These are phyloP conservation scores for Mrakia gelida DNA, from an alignment of 768 basidiomycete species.

Conservation along the genomic window DNA sequence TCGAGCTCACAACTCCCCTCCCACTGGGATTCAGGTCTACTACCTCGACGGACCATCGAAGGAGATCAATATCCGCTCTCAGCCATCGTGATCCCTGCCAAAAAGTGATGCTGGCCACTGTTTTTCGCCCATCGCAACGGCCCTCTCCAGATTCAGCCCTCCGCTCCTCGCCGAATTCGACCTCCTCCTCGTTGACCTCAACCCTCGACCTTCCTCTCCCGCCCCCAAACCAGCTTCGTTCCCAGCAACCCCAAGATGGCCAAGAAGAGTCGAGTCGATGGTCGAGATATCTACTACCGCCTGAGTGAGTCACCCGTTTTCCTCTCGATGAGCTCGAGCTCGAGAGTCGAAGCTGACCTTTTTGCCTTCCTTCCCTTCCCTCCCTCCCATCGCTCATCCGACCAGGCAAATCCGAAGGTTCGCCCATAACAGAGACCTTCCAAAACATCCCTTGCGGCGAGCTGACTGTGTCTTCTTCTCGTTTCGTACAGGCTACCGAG, in stretches of 20 bases:
- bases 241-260: neutral
- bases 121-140: too few species aligned
- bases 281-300: slow-evolving; percentile 21
- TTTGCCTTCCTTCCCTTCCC: neutral
- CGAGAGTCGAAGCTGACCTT: neutral
- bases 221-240: neutral
- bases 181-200: neutral
- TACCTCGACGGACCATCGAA: too few species aligned
- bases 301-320: neutral
- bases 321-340: too few species aligned
- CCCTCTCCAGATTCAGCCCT: too few species aligned
- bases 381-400: neutral
- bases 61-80: too few species aligned
- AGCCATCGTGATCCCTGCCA: too few species aligned
- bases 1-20: too few species aligned
- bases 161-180: neutral
- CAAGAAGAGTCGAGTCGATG: slow-evolving; percentile 7
- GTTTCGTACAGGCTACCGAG: slow-evolving; percentile 39
- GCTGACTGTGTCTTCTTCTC: neutral
- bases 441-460: too few species aligned
- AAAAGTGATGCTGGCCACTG: too few species aligned
- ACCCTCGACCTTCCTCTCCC: neutral
- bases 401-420: slow-evolving; percentile 24
- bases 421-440: neutral
- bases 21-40: too few species aligned